Evolutionary conservation across 1,284 basidiomycete species (phyloP), one percentile per base, ranked within the genome.

Genomic region (Boletellus deceptivus): DNA sequence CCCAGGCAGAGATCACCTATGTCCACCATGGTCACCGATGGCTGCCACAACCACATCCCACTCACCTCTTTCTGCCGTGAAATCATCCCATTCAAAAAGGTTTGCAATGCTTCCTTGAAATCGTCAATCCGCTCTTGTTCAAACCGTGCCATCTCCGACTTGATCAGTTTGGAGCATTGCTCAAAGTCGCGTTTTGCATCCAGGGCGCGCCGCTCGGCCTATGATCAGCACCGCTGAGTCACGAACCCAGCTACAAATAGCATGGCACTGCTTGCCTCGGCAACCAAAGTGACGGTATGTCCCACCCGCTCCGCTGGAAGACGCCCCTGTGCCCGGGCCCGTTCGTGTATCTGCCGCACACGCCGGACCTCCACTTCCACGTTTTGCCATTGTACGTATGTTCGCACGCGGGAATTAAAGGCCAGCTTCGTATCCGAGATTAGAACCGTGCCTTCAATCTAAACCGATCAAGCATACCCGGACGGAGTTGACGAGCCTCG

Each of bases 71-170:
- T 88, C 72, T 96, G 93, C 44, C 87, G 73, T 24, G 75, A 67
- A 44, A 93, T 86, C 85, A 94, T 89, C 10, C 89, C 89, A 45
- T 89, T 86, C 52, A 95, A 70, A 70, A 91, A 93, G 2, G 75
- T 75, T 60, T 89, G 87, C 51, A 96, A 68, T 2, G 84, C 78
- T 31, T 77, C 74, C 65, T 91, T 93, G 68, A 96, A 92, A 63
- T 96, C 93, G 42, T 91, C 85, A 27, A 98, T 83, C 40, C 94
- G 83, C 70, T 98, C 95, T 62, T 86, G 80, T 71, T 99, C 96
- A 65, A 99, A 98, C 31, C 94, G 76, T n/a, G 84, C 85, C 62
- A 97, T 86, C 72, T 99, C 97, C 4, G 79, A 73, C 71, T 98
- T 98, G 62, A 94, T 87, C 24, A 97, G 74, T 57, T 86, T 86